Base-by-base conservation (phyloP, 75 land plant genomes). In the Chamaecyparis obtusa region DNA sequence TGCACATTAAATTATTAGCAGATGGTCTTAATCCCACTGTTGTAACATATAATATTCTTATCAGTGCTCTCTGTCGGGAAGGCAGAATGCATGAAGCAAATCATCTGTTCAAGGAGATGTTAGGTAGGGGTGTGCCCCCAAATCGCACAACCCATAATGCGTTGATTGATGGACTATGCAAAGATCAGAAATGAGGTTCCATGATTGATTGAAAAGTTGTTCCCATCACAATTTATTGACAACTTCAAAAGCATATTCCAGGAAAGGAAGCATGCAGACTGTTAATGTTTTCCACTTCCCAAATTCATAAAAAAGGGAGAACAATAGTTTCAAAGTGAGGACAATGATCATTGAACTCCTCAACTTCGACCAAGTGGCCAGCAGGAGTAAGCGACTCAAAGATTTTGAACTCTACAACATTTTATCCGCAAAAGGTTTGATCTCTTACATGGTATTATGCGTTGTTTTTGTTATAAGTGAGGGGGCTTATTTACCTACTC, bases 11-110 rank as follows among this genome's bases (percentile, higher is more conserved):
- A 57, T 89, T 93, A 92, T 41, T 85, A 60, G 43, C 43, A 55
- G 41, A 82, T 30, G 90, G 88, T 30, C 69, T 91, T 49, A 33
- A 56, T 10, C 94, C 96, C 0, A 93, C 56, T 77, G 85, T 91
- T 80, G 84, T 90, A 41, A 94, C 96, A 8, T 95, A 92, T 54
- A 76, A 92, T 79, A 56, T 85, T 86, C 87, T 95, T 43, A 92
- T 95, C 49, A 92, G 90, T 87, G 93, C 93, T 16, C 89, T 91
- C 71, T 93, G 93, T 71, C 87, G 51, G 33, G 85, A 39, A 27
- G 89, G 89, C 57, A 71, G 87, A 82, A 86, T 93, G 86, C 86
- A 89, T 24, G 77, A 90, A 87, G 97, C 92, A 44, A 87, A 93
- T 48, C 0, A 30, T 39, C 85, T 93, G 5, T 83, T 88, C 13